Evolutionary conservation across 73 alveolate genomes (phyloP).

Genomic region (Symbiodinium pilosum): DNA sequence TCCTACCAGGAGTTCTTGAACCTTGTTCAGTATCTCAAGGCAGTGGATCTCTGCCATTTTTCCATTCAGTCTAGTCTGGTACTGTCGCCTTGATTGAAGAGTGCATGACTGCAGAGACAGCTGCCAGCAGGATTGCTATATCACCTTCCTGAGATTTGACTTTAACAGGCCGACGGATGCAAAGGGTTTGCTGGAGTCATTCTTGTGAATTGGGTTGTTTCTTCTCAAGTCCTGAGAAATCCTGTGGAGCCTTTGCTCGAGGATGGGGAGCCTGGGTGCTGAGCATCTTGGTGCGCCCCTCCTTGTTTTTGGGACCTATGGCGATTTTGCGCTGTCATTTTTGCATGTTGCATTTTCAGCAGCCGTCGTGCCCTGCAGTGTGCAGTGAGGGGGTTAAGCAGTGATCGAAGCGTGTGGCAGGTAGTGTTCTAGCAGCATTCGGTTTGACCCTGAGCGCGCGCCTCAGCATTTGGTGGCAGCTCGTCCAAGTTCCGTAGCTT

Average conservation of each 20-base stretch:
- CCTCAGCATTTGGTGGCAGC: neutral
- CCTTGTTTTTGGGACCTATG: too few species aligned
- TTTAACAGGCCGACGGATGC: neutral
- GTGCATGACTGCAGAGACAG: neutral
- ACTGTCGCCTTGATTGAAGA: neutral
- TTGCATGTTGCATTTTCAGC: too few species aligned
- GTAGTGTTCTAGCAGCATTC: neutral
- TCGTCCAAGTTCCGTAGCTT: neutral
- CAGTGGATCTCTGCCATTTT: neutral
- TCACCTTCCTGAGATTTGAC: slow-evolving; percentile 2
- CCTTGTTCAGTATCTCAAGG: neutral
- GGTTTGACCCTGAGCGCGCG: neutral
- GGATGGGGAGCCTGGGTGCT: slow-evolving; percentile 4
- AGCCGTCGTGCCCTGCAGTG: too few species aligned
- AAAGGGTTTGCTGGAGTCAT: too few species aligned
- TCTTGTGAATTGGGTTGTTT: too few species aligned
- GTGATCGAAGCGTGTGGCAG: too few species aligned
- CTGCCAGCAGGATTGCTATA: neutral
- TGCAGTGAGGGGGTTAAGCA: too few species aligned
- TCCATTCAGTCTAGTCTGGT: too few species aligned
- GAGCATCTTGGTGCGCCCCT: neutral
- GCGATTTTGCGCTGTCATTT: too few species aligned
- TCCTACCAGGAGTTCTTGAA: neutral
- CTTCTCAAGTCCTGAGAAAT: too few species aligned
- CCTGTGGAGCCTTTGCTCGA: neutral